phyloP scores from a whole-genome alignment of 495 filamentous ascomycete genomes.

The Hapsidospora chrysogenum region DNA sequence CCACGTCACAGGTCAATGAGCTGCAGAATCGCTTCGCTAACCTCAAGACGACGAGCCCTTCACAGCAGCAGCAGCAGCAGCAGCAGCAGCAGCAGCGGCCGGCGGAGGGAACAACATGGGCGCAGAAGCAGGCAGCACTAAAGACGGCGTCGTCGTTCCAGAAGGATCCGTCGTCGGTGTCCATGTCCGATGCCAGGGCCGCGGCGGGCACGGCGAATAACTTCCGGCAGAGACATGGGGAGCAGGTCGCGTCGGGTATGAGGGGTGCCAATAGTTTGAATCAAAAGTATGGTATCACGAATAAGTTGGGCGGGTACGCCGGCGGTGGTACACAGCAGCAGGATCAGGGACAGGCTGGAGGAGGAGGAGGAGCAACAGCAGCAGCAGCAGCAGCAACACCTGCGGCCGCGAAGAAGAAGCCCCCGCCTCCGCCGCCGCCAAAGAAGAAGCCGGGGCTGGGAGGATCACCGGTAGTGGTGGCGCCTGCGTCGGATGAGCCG shows the following conservation, averaged over 20 bases:
- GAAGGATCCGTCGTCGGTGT: conserved; percentile 40
- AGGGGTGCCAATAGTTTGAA: conserved; percentile 39
- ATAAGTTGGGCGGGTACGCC: conserved; percentile 7
- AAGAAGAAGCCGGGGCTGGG: conserved; percentile 11
- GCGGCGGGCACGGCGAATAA: conserved; percentile 47
- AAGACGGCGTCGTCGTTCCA: conserved; percentile 37
- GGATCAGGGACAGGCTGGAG: background rate
- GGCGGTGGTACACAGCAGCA: no score
- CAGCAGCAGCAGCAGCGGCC: conserved; percentile 9
- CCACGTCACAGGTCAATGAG: conserved; percentile 33
- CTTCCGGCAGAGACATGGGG: conserved; percentile 57
- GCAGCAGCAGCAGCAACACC: conserved; percentile 8
- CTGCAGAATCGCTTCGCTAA: conserved; percentile 52
- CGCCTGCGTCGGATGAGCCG: conserved; percentile 11
- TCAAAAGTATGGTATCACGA: conserved; percentile 30
- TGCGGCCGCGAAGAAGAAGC: conserved; percentile 31
- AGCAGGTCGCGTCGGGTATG: conserved; percentile 50
- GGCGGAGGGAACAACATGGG: conserved; percentile 37
- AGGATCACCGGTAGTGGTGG: background rate
- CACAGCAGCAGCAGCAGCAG: conserved; percentile 8
- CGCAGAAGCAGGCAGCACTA: conserved; percentile 44
- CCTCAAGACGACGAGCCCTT: conserved; percentile 22
- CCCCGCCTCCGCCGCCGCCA: conserved; percentile 54
- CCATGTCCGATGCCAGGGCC: conserved; percentile 32
- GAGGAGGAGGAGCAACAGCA: background rate